A percentile compares a stretch with the other conserved stretches of the same genome.
Evolutionary conservation across 2,329 filamentous ascomycete species (phyloP).

Genomic region (Fusarium robinianum): DNA sequence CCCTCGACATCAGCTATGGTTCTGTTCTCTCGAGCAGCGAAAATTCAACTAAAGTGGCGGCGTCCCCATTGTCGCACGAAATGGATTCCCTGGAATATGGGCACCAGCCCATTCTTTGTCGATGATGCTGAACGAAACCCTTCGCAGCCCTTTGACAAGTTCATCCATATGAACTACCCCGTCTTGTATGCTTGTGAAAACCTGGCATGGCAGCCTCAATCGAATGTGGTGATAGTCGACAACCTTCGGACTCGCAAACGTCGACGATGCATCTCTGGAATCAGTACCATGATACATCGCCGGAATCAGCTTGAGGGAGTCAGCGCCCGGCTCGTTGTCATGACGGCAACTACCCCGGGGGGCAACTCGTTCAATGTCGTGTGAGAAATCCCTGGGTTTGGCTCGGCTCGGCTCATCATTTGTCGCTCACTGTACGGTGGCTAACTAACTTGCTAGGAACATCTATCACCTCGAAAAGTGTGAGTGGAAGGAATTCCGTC

Average conservation of each 20-base stretch:
- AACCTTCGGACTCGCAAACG: constrained; percentile 29
- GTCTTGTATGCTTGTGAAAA: constrained; percentile 33
- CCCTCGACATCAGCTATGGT: not conserved
- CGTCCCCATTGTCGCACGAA: constrained; percentile 3
- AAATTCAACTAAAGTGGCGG: constrained; percentile 21
- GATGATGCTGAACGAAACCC: not conserved
- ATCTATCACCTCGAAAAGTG: constrained; percentile 27
- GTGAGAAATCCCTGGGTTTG: too few relatives aligned
- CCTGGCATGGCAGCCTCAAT: constrained; percentile 36
- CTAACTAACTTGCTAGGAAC: constrained; percentile 16
- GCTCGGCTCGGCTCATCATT: too few relatives aligned
- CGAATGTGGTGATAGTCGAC: constrained; percentile 31
- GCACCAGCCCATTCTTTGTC: constrained; percentile 12
- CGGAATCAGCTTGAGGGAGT: constrained; percentile 24
- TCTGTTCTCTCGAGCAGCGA: constrained; percentile 21
- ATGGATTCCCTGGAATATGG: constrained; percentile 21
- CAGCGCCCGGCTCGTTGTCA: constrained; percentile 28
- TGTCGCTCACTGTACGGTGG: too few relatives aligned
- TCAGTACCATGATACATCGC: constrained; percentile 22
- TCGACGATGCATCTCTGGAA: constrained; percentile 22
- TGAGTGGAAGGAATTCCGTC: constrained; percentile 24
- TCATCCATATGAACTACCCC: not conserved
- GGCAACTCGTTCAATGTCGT: constrained; percentile 11
- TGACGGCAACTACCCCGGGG: not conserved
- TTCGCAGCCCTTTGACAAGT: not conserved